phyloP scores from a whole-genome alignment of 1,284 basidiomycete species.

The Neotropicomus parvogracilis region DNA sequence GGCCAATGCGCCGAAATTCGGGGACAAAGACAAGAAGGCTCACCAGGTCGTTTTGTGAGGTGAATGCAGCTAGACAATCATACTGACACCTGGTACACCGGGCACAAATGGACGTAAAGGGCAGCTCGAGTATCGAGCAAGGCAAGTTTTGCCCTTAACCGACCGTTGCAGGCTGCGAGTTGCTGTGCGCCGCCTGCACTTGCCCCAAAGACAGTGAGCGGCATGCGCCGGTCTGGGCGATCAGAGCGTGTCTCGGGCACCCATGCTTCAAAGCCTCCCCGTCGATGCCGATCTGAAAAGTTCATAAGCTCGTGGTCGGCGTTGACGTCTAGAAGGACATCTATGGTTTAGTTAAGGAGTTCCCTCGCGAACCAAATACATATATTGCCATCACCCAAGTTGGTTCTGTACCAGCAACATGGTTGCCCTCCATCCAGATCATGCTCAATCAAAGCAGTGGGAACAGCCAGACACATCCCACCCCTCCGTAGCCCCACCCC shows the following conservation, averaged over 20 bases:
- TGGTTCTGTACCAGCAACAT: too few relatives aligned
- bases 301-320: background rate
- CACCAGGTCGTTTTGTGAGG: conserved; percentile 17
- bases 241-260: conserved; percentile 3
- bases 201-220: conserved; percentile 8
- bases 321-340: too few relatives aligned
- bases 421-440: conserved; percentile 5
- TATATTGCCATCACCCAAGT: too few relatives aligned
- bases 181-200: conserved; percentile 3
- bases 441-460: conserved; percentile 10
- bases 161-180: conserved; percentile 9
- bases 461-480: conserved; percentile 1
- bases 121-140: conserved; percentile 13
- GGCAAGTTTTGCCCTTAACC: conserved; percentile 18
- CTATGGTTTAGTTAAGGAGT: too few relatives aligned
- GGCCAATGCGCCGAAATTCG: background rate
- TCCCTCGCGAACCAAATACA: too few relatives aligned
- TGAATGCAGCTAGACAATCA: conserved; percentile 22
- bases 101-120: conserved; percentile 25
- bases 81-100: conserved; percentile 9
- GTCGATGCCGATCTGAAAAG: conserved; percentile 6
- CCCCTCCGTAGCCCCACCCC: conserved; percentile 25
- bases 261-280: conserved; percentile 13
- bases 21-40: conserved; percentile 6
- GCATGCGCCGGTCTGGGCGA: conserved; percentile 10